Evolutionary conservation across 768 basidiomycete species (phyloP).

Genomic region (Strobilomyces echinocephalus): DNA sequence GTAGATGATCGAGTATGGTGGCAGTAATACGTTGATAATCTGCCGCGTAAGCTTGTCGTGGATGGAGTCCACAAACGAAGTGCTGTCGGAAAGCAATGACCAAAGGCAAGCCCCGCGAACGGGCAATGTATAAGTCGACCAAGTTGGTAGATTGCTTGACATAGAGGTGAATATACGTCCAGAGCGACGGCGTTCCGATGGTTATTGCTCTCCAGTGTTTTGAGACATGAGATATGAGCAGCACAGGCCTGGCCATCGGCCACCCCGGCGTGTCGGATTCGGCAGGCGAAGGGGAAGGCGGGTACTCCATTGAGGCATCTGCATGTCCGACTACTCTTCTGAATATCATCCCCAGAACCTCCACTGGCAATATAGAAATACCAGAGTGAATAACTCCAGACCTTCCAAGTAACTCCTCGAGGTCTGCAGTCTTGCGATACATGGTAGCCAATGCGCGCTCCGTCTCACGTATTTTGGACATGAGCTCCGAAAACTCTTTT

Average conservation of each 20-base stretch:
- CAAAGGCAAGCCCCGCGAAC: slow-evolving; percentile 25
- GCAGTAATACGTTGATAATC: slow-evolving; percentile 22
- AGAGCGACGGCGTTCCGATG: slow-evolving; percentile 35
- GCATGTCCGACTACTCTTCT: slow-evolving; percentile 12
- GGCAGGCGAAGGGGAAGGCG: neutral
- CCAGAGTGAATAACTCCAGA: neutral
- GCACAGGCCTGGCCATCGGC: slow-evolving; percentile 19
- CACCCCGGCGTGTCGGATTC: slow-evolving; percentile 7
- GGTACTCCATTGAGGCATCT: neutral
- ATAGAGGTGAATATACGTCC: slow-evolving; percentile 31
- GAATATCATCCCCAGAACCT: slow-evolving; percentile 27
- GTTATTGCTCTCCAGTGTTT: slow-evolving; percentile 39
- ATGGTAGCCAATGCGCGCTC: slow-evolving; percentile 17
- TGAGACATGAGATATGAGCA: slow-evolving; percentile 41
- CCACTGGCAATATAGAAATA: slow-evolving; percentile 23
- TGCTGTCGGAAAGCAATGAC: slow-evolving; percentile 21
- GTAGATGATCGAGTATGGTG: slow-evolving; percentile 26
- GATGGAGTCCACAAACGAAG: slow-evolving; percentile 16
- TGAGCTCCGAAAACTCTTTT: slow-evolving; percentile 14
- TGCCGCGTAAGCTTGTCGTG: slow-evolving; percentile 13
- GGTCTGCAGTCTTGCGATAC: slow-evolving; percentile 15
- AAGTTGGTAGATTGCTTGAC: slow-evolving; percentile 25
- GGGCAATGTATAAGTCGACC: slow-evolving; percentile 24
- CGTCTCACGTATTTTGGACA: slow-evolving; percentile 19
- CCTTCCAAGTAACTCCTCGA: slow-evolving; percentile 7